Base-by-base conservation (phyloP, 192 early-diverging fungal species). In the Coemansia sp. region DNA sequence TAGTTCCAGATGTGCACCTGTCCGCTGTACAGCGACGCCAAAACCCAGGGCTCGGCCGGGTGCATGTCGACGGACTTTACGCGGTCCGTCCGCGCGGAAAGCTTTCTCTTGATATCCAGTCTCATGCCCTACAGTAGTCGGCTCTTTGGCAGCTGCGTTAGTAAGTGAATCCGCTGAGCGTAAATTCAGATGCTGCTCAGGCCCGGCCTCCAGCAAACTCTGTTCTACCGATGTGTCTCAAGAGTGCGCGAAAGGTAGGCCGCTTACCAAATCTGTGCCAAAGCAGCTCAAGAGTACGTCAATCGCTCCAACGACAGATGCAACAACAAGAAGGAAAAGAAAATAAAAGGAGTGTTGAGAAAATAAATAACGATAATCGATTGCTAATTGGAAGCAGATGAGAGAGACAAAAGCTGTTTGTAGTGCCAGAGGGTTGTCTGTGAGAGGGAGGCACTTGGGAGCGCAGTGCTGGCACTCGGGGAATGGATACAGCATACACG, bases 51-150 rank as follows among this genome's bases (percentile, higher is more conserved):
- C 79, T 99, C 97, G 6, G 95, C 93, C 14, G 97, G 97, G 76
- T 99, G 97, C 80, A 96, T 92, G 84, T 99, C 97, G 56, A 99
- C 85, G 56, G 93, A 91, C 84, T 99, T 99, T 62, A 99, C 96
- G 70, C 97, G 90, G 76, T 96, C 96, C 28, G 81, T 83, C 69
- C 86, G 92, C 62, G 88, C 82, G 60, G 88, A 68, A 33, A 93
- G 74, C 74, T 76, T 82, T 63, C 60, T 76, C 63, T 86, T 86
- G 50, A 86, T 85, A 65, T 86, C 85, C 46, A 86, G 67, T 45
- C 77, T 71, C 81, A 86, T 86, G 21, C 72, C 76, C 85, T 86
- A 75, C 43, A 59, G 46, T 21, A 21, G 24, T 16, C 50, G 28
- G 50, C 21, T 16, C 56, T 18, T 20, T 21, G 34, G 33, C 20